Percentiles rank a stretch among this genome's conserved stretches.
These are phyloP conservation scores for Rhytidiadelphus loreus DNA, from an alignment of 225 moss, liverwort and hornwort species.

Conservation along the genomic window DNA sequence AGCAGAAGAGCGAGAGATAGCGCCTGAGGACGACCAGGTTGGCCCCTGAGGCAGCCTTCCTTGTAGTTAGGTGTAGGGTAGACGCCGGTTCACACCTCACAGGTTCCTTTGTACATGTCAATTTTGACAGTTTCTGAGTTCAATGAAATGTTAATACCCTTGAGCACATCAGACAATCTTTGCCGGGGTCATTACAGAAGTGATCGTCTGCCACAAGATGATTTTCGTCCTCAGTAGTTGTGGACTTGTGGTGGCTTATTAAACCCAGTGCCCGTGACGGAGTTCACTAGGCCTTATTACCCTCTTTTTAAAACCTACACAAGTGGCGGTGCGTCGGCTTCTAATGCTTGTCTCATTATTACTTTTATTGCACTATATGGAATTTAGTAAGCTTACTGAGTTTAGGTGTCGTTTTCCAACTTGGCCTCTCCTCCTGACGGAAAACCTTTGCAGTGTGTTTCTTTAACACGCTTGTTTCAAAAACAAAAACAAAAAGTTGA, in stretches of 20 bases:
- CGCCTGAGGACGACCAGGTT: slow-evolving; percentile 74
- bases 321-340: background rate
- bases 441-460: no score
- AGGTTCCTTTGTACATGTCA: slow-evolving; percentile 46
- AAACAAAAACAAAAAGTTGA: no score
- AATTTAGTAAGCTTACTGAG: background rate
- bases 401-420: background rate
- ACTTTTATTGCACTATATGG: background rate
- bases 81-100: slow-evolving; percentile 23
- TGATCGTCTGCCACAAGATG: background rate
- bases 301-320: background rate
- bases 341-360: background rate
- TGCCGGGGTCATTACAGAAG: background rate
- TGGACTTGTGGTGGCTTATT: background rate
- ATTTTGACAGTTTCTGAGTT: slow-evolving; percentile 47
- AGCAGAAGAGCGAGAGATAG: slow-evolving; percentile 87
- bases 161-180: slow-evolving; percentile 23
- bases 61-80: slow-evolving; percentile 33
- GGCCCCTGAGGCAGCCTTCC: slow-evolving; percentile 20
- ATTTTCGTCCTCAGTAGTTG: background rate
- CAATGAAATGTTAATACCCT: slow-evolving; percentile 45
- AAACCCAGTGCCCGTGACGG: background rate
- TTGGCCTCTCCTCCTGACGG: no score
- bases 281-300: background rate
- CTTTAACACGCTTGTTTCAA: no score